Percentiles rank a stretch among this genome's conserved stretches.
These are phyloP conservation scores for Fragilariopsis cylindrus DNA, from an alignment of 108 stramenopile species.

Conservation along the genomic window DNA sequence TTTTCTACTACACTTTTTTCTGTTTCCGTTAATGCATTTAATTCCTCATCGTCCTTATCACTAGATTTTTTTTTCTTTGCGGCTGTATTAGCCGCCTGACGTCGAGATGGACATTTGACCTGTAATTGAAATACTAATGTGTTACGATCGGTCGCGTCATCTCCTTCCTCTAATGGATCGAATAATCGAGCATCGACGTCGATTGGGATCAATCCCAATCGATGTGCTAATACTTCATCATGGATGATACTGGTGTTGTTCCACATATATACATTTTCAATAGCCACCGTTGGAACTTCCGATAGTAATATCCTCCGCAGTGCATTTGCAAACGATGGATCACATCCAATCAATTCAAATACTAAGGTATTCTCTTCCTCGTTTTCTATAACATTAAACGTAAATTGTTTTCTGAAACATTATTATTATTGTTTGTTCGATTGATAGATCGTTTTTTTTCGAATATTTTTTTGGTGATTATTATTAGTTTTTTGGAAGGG, in stretches of 20 bases:
- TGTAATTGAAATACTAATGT: slow-evolving; percentile 89
- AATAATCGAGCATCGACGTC: slow-evolving; percentile 76
- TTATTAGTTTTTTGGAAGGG: background rate
- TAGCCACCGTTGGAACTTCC: slow-evolving; percentile 92
- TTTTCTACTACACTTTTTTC: slow-evolving; percentile 39
- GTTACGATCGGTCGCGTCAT: slow-evolving; percentile 84
- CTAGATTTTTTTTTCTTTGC: slow-evolving; percentile 29
- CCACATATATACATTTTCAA: slow-evolving; percentile 93
- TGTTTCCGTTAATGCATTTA: slow-evolving; percentile 27
- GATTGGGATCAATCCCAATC: slow-evolving; percentile 92
- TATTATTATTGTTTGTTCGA: background rate
- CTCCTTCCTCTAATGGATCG: slow-evolving; percentile 63
- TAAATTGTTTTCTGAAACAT: slow-evolving; percentile 39
- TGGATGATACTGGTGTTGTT: slow-evolving; percentile 91
- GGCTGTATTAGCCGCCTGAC: slow-evolving; percentile 22
- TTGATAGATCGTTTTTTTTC: no score
- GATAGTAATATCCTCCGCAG: slow-evolving; percentile 93
- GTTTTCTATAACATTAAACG: slow-evolving; percentile 60
- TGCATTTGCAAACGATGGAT: slow-evolving; percentile 94
- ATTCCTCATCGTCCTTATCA: slow-evolving; percentile 27
- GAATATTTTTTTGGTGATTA: no score
- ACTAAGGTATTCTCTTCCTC: slow-evolving; percentile 62
- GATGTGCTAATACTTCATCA: slow-evolving; percentile 95
- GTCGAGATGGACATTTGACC: slow-evolving; percentile 58
- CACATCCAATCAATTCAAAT: slow-evolving; percentile 90